Evolutionary conservation across 2,329 filamentous ascomycete species (phyloP).

Genomic region (Trematosphaeria pertusa): DNA sequence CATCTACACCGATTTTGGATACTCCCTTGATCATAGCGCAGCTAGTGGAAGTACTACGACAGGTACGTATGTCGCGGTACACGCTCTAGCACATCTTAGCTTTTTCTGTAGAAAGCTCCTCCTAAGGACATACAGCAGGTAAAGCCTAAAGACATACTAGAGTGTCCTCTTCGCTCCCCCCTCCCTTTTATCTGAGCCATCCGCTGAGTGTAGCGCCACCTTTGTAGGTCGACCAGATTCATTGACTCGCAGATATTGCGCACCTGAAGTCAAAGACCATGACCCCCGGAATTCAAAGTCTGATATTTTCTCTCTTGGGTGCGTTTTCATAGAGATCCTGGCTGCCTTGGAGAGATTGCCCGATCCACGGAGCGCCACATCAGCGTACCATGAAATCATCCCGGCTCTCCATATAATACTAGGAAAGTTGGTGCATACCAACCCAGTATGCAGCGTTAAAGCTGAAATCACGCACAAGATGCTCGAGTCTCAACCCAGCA

Average conservation of each 20-base stretch:
- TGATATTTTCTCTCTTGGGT: slow-evolving; percentile 26
- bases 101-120: too few species aligned
- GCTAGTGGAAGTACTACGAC: slow-evolving; percentile 11
- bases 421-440: too few species aligned
- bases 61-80: too few species aligned
- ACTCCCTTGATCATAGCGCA: slow-evolving; percentile 15
- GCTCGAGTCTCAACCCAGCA: too few species aligned
- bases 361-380: neutral
- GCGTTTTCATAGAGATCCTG: slow-evolving; percentile 24
- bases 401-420: too few species aligned
- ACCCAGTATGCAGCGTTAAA: too few species aligned
- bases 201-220: neutral
- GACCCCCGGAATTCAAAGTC: slow-evolving; percentile 13
- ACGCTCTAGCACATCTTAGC: too few species aligned
- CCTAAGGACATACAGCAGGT: too few species aligned
- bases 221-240: neutral
- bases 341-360: neutral
- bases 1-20: slow-evolving; percentile 29
- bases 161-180: too few species aligned
- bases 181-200: too few species aligned
- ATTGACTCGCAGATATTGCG: slow-evolving; percentile 15
- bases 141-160: too few species aligned
- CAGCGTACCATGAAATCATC: slow-evolving; percentile 3
- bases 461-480: too few species aligned
- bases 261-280: slow-evolving; percentile 21